phyloP scores from a whole-genome alignment of 2,329 filamentous ascomycete genomes.

The Ophiostoma perfectum region DNA sequence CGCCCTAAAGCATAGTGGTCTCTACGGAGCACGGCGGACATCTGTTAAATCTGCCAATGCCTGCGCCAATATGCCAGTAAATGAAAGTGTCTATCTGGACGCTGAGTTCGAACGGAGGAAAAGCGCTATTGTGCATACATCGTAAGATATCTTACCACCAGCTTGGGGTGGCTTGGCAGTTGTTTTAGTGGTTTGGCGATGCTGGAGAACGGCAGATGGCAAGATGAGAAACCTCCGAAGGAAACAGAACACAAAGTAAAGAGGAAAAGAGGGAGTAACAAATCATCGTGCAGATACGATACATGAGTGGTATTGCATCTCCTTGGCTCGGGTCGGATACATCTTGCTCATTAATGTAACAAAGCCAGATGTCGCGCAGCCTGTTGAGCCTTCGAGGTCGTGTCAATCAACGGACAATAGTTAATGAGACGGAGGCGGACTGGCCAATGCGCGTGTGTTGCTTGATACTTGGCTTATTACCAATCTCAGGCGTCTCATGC shows the following conservation, averaged over 20 bases:
- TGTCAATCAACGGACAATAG: too few relatives aligned
- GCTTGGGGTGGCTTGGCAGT: background rate
- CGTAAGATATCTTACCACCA: too few relatives aligned
- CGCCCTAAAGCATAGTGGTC: too few relatives aligned
- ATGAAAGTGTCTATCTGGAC: too few relatives aligned
- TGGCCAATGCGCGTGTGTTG: background rate
- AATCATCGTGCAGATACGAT: background rate
- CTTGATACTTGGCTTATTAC: background rate
- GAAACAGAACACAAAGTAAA: background rate
- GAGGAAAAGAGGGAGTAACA: background rate
- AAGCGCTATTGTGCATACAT: background rate
- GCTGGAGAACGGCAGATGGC: conserved; percentile 4
- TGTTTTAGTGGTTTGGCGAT: background rate
- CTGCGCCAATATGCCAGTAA: background rate
- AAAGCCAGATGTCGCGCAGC: background rate
- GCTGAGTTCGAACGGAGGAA: too few relatives aligned
- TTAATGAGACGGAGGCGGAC: background rate
- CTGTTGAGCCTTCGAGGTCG: background rate
- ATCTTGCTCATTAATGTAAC: conserved; percentile 1
- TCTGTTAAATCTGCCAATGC: background rate
- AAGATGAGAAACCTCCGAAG: conserved; percentile 2
- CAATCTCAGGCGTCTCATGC: background rate
- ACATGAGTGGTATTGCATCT: background rate
- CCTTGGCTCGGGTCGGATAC: background rate
- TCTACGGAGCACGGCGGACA: background rate